Evolutionary conservation across 2,329 filamentous ascomycete genomes (phyloP), one percentile per base, ranked within the genome.

Genomic region (Cadophora sp.): DNA sequence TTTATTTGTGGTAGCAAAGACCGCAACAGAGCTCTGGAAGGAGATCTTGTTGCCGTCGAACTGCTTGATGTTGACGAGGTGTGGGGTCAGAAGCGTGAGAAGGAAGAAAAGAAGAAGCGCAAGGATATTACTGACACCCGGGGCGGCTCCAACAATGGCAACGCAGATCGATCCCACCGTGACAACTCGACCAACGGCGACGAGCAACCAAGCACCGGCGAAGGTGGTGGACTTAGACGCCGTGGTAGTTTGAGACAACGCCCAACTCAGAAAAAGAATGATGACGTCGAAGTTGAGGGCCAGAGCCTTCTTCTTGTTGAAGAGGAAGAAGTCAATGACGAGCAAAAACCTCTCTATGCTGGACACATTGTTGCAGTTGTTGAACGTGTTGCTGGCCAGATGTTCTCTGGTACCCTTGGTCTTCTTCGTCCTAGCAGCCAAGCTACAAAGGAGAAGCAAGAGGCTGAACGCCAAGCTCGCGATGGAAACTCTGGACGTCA

Each of bases 1-100:
- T 99, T 99, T 81, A 99, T 99, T 76, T 99, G 96, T 78, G 96
- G 96, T 78, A 98, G 95, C 85, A 99, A 99, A 80, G 96, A 99
- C 79, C 91, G 96, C 73, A 99, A 99, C 80, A 92, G 96, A 80
- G 96, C 96, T 64, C 86, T 99, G 43, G 96, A 99, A 79, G 96
- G 96, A 67, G 96, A 99, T 78, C 86, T 97, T 64, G 96, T 99
- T 66, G 96, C 96, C 39, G 89, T 99, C 63, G 96, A 99, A 81
- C 89, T 99, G 56, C 89, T 99, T 61, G 95, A 99, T 76, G 96
- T 99, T 8, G 96, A 98, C 78, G 96, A 99, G 78, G 96, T 99
- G 2, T 99, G 96, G 96, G 89, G 91, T 27, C 96, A 99, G 83
- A 99, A 99, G 85, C 93, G 94, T 65, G 96, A 99, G 80, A 99